Base-by-base conservation (phyloP, 139 green algal species). In the Bryopsis sp. region DNA sequence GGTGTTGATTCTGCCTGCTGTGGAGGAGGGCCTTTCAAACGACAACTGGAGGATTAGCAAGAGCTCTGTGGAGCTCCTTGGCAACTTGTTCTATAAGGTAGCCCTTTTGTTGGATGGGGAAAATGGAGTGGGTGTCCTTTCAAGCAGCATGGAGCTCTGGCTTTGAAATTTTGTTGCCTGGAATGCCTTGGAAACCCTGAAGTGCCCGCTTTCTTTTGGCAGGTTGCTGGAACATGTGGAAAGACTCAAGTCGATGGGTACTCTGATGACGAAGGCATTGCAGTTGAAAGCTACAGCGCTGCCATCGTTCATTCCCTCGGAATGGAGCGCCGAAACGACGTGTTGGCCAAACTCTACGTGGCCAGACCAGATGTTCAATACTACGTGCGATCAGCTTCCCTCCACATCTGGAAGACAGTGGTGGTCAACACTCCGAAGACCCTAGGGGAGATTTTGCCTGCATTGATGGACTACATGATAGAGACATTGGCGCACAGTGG, bases 401-500 rank as follows among this genome's bases (percentile, higher is more conserved):
- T 97, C 57, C 89, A 96, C 76, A 89, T 99, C 57, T 98, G 92
- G 92, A 97, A 97, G 81, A 95, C 85, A 31, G 73, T 97, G 3
- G 91, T 97, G 34, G 84, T 87, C 65, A 99, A 99, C 84, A 99
- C 94, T 7, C 94, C 94, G 36, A 85, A 87, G 61, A 97, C 92
- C 2, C 77, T 97, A 50, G 81, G 80, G 4, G 82, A 95, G 77
- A 93, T 97, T 50, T 81, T 99, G 79, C 83, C 84, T 19, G 60
- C 75, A 1, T 82, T 96, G 22, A 94, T 95, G 89, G 48, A 72
- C 29, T 68, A 81, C 22, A 68, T 96, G 47, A 95, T 97, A 46
- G 69, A 71, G 4, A 79, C 78, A 29, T 81, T 97, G 47, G 88
- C 85, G 8, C 71, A 84, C 48, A 63, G 72, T 39, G 79, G 79